phyloP scores from a whole-genome alignment of 495 filamentous ascomycete genomes.

The Peziza echinospora region DNA sequence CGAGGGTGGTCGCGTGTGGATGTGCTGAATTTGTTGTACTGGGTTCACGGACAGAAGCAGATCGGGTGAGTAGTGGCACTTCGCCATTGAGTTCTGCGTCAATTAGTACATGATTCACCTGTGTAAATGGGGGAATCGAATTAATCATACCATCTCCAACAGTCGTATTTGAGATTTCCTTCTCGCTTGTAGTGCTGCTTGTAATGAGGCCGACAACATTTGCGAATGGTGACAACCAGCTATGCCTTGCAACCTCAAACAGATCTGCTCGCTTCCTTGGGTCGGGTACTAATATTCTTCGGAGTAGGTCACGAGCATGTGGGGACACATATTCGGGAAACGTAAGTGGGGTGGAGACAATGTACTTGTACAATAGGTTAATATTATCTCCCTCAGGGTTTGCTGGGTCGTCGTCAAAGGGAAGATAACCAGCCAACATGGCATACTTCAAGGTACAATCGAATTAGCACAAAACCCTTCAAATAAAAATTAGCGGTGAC shows the following conservation, averaged over 20 bases:
- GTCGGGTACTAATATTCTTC: slow-evolving; percentile 89
- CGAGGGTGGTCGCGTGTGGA: slow-evolving; percentile 34
- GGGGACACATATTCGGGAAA: slow-evolving; percentile 99
- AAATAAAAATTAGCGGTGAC: background rate
- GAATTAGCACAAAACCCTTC: slow-evolving; percentile 10
- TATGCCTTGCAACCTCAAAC: slow-evolving; percentile 94
- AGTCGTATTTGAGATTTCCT: slow-evolving; percentile 67
- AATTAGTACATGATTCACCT: slow-evolving; percentile 13
- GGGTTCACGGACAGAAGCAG: slow-evolving; percentile 78
- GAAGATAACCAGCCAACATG: slow-evolving; percentile 96
- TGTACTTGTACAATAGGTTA: slow-evolving; percentile 97
- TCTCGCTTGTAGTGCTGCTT: slow-evolving; percentile 70
- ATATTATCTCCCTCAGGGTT: slow-evolving; percentile 99
- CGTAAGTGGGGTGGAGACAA: slow-evolving; percentile 87
- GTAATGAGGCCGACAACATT: slow-evolving; percentile 92
- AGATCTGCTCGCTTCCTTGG: slow-evolving; percentile 85
- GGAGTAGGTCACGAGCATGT: slow-evolving; percentile 77
- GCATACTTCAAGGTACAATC: slow-evolving; percentile 91
- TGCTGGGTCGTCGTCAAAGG: slow-evolving; percentile 94
- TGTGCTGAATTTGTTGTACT: slow-evolving; percentile 34
- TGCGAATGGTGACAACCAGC: slow-evolving; percentile 91
- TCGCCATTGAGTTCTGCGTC: slow-evolving; percentile 31
- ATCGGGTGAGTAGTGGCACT: slow-evolving; percentile 47
- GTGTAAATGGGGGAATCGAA: too few relatives aligned
- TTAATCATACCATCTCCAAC: slow-evolving; percentile 23